These are phyloP conservation scores for Rauvolfia tetraphylla DNA, from an alignment of 257 asterid species.

Conservation along the genomic window DNA sequence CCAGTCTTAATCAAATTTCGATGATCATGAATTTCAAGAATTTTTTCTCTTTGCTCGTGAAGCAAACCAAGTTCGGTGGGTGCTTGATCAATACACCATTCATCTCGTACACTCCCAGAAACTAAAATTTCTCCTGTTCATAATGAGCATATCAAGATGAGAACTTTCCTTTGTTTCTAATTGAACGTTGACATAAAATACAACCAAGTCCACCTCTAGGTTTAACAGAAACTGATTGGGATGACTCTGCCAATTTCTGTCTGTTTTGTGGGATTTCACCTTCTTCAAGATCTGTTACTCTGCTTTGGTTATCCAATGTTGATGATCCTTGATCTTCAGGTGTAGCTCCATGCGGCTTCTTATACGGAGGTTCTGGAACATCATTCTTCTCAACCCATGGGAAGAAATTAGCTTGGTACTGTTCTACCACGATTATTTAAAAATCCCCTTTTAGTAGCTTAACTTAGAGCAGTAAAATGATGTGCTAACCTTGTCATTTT, in stretches of 20 bases:
- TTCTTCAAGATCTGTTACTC: conserved; percentile 7
- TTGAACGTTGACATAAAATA: not conserved
- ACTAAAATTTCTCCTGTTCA: conserved; percentile 2
- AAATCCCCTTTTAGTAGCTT: not conserved
- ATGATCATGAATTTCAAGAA: conserved; percentile 2
- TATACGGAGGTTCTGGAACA: conserved; percentile 22
- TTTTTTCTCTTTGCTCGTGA: not conserved
- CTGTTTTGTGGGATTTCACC: conserved; percentile 17
- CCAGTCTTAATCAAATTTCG: conserved; percentile 11
- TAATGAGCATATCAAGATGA: not conserved
- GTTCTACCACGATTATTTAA: not conserved
- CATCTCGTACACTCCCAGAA: not conserved
- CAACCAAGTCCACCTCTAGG: conserved; percentile 9
- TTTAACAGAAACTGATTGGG: conserved; percentile 20
- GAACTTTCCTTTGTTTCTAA: not conserved
- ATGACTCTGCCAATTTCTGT: conserved; percentile 13
- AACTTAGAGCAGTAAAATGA: not conserved
- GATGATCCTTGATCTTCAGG: conserved; percentile 29
- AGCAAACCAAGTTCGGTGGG: not conserved
- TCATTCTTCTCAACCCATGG: conserved; percentile 20
- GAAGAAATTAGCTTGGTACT: not conserved
- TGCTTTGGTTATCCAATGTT: conserved; percentile 14
- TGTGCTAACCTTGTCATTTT: conserved; percentile 44
- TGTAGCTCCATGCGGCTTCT: conserved; percentile 33
- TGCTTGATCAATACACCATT: not conserved